A percentile compares a stretch with the other conserved stretches of the same genome.
phyloP scores from a whole-genome alignment of 495 filamentous ascomycete species.

The Corynascus novoguineensis region DNA sequence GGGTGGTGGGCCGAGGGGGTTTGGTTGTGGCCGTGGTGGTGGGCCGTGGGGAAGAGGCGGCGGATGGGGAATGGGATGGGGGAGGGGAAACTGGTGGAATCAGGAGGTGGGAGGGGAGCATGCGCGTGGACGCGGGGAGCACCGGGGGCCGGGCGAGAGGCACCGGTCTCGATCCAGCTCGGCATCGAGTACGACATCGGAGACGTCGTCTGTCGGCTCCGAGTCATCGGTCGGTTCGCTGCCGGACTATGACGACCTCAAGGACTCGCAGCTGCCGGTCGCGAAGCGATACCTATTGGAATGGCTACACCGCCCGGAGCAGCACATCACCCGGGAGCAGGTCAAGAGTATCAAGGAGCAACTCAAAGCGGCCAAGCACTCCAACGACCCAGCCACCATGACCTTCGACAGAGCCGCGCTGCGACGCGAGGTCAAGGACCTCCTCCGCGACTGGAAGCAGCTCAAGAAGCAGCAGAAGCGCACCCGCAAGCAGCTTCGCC shows the following conservation, averaged over 20 bases:
- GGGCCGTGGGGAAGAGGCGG: neutral
- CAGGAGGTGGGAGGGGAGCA: neutral
- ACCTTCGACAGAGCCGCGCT: constrained; percentile 26
- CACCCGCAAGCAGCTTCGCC: constrained; percentile 20
- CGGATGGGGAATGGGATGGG: neutral
- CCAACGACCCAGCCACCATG: constrained; percentile 14
- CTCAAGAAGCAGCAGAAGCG: constrained; percentile 39
- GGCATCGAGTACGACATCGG: constrained; percentile 22
- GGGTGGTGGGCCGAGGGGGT: neutral
- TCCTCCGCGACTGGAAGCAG: constrained; percentile 37
- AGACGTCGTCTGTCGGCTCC: constrained; percentile 29
- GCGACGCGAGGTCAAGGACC: constrained; percentile 35
- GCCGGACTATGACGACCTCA: constrained; percentile 42
- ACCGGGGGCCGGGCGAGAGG: neutral
- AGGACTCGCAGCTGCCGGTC: constrained; percentile 37
- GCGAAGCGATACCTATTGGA: constrained; percentile 31
- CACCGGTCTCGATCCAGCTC: constrained; percentile 20
- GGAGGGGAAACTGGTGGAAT: neutral
- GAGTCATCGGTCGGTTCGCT: constrained; percentile 42
- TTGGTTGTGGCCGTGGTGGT: neutral
- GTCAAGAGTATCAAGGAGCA: constrained; percentile 33
- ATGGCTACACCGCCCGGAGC: constrained; percentile 41
- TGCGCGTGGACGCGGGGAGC: constrained; percentile 2
- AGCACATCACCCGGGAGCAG: constrained; percentile 38
- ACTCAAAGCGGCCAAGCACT: constrained; percentile 37